Base-by-base conservation (phyloP, 306 rosid species). In the Notholithocarpus densiflorus region DNA sequence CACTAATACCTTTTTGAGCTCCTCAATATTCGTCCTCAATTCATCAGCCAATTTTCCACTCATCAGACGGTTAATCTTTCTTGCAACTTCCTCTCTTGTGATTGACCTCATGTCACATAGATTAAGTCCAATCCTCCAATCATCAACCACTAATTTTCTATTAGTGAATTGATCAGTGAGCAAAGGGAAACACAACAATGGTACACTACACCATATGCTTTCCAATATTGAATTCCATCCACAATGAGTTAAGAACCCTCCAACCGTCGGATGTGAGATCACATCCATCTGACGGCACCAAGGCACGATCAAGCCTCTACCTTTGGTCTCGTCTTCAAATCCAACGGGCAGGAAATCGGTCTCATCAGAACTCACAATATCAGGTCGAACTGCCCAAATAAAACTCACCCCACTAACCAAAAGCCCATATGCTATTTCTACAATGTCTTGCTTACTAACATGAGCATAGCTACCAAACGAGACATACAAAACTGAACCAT, bases 211-310 rank as follows among this genome's bases (percentile, higher is more conserved):
- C 85, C 83, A 52, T 45, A 85, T 51, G 9, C 85, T 85, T 75
- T 85, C 81, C 19, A 84, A 48, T 60, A 77, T 37, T 5, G 88
- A 81, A 24, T 84, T 84, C 85, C 82, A 84, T 57, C 85, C 88
- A 71, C 88, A 81, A n/a, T 81, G 83, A 10, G 83, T 77, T 37
- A 81, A 24, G 78, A 81, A 85, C 32, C 88, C 88, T 71, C 83
- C 72, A 1, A 81, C n/a, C 10, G 85, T 74, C 14, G 80, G 73
- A 69, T 85, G 37, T 2, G 80, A 81, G 20, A 84, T 66, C 68
- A 81, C 88, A 54, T 78, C 80, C 26, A 77, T 54, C 52, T 84
- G 88, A 40, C 19, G 26, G 51, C 85, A 81, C 88, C 85, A 84
- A 1, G 77, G 77, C 56, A 78, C 60, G 0, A 84, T 24, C 71